phyloP scores from a whole-genome alignment of 2,329 filamentous ascomycete species.

The Colletotrichum liaoningense region DNA sequence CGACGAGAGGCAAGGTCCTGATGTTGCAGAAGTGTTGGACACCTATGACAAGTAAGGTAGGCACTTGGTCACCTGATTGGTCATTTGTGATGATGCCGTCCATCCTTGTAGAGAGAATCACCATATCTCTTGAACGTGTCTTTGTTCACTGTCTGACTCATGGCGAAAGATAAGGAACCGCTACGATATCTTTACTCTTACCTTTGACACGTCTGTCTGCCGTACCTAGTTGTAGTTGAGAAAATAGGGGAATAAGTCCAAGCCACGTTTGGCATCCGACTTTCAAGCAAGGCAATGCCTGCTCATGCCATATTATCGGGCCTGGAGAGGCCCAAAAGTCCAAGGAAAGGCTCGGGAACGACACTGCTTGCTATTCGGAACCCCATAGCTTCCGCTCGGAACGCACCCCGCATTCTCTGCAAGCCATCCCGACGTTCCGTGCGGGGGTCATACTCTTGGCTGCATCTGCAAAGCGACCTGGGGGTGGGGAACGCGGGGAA shows the following conservation, averaged over 20 bases:
- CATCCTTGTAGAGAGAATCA: too few species aligned
- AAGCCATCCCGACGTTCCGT: constrained; percentile 18
- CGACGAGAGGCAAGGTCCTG: too few species aligned
- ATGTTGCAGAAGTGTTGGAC: too few species aligned
- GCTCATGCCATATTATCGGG: neutral
- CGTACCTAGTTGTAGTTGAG: too few species aligned
- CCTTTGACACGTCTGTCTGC: too few species aligned
- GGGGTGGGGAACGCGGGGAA: constrained; percentile 13
- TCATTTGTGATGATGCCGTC: too few species aligned
- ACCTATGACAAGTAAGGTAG: too few species aligned
- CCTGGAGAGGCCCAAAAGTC: neutral
- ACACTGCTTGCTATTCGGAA: neutral
- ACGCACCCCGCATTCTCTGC: neutral
- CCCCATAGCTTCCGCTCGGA: constrained; percentile 22
- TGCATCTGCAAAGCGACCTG: neutral
- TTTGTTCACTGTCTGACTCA: too few species aligned
- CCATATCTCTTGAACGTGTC: too few species aligned
- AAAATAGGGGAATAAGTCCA: neutral
- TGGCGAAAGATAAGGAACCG: too few species aligned
- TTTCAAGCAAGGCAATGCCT: neutral
- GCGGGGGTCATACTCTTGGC: neutral
- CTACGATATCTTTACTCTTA: too few species aligned
- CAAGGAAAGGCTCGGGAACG: neutral
- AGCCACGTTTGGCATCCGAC: neutral
- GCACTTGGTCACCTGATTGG: too few species aligned